Evolutionary conservation across 75 land plant genomes (phyloP), one percentile per base, ranked within the genome.

Genomic region (Azolla pinnata): DNA sequence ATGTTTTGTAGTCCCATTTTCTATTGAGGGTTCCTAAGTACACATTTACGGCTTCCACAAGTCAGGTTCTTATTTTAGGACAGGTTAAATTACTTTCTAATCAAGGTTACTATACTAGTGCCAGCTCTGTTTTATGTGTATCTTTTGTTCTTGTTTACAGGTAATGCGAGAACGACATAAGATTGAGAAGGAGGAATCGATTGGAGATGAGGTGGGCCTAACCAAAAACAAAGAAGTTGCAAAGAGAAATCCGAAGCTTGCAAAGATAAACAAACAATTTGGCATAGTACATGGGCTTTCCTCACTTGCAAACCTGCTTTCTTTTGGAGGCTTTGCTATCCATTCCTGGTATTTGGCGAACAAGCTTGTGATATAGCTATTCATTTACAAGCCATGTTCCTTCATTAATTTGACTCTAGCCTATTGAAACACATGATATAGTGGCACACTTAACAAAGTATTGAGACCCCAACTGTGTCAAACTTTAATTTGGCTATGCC

Each of bases 261-360:
- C 82, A 33, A 78, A 73, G 40, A 74, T 87, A 66, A 90, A 90
- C 87, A 90, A 90, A 76, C 83, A 79, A 45, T 90, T 90, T 71
- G 91, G 91, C 2, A 87, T 87, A 88, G 72, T 87, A 52, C 97
- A 90, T 64, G 97, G 97, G 23, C 60, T 90, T 31, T 90, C 97
- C 0, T 90, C 97, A 0, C 76, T 90, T 52, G 76, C 85, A 40
- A 90, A 90, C 67, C 70, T 90, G 16, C 61, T 90, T 33, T 69
- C 81, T 16, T 83, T 90, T 67, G 91, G 87, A 34, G 71, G 85
- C 33, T 81, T 90, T 48, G 85, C 88, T 16, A 69, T 90, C 76
- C 97, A 90, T 51, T 86, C 97, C 1, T 90, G 91, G 91, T 90
- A 87, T 62, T 58, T 90, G 32, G 87, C 97, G 2, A 67, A 83